These are phyloP conservation scores for Cronartium ribicola DNA, from an alignment of 1,284 basidiomycete genomes.

Conservation along the genomic window DNA sequence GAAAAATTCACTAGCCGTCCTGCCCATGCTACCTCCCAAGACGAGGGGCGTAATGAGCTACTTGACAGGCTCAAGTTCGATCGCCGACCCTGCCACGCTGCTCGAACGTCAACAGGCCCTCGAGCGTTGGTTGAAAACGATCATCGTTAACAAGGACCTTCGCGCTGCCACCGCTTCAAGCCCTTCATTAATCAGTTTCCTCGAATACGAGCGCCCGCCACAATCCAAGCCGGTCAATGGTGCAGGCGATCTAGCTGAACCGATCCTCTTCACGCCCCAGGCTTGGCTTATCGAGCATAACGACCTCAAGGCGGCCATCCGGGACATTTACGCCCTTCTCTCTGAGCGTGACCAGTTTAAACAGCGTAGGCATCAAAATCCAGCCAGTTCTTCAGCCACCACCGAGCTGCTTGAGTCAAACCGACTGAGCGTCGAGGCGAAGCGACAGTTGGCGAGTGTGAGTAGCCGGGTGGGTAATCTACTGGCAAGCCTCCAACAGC, in stretches of 20 bases:
- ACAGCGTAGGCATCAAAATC: not conserved
- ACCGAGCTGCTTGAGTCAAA: slow-evolving; percentile 6
- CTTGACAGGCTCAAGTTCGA: slow-evolving; percentile 20
- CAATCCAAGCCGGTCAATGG: not conserved
- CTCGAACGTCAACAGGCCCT: slow-evolving; percentile 27
- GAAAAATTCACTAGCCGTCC: not conserved
- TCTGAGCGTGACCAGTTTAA: slow-evolving; percentile 19
- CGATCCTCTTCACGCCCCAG: slow-evolving; percentile 33
- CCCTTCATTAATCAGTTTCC: slow-evolving; percentile 13
- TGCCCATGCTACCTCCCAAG: slow-evolving; percentile 28
- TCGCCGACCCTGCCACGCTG: slow-evolving; percentile 19
- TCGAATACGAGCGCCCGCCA: slow-evolving; percentile 3
- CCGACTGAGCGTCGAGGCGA: slow-evolving; percentile 19
- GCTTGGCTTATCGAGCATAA: slow-evolving; percentile 39
- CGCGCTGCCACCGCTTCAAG: slow-evolving; percentile 9
- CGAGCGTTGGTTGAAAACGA: slow-evolving; percentile 37
- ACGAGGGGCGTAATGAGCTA: slow-evolving; percentile 22
- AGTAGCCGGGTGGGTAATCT: slow-evolving; percentile 15
- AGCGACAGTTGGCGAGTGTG: slow-evolving; percentile 12
- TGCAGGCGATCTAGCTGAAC: not conserved
- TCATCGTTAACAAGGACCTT: slow-evolving; percentile 33
- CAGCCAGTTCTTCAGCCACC: not conserved
- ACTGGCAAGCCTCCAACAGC: slow-evolving; percentile 21
- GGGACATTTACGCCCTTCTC: slow-evolving; percentile 30
- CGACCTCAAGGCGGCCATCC: slow-evolving; percentile 21